Conservation (phyloP, 148 eudicot species). For the Fallopia convolvulus region DNA sequence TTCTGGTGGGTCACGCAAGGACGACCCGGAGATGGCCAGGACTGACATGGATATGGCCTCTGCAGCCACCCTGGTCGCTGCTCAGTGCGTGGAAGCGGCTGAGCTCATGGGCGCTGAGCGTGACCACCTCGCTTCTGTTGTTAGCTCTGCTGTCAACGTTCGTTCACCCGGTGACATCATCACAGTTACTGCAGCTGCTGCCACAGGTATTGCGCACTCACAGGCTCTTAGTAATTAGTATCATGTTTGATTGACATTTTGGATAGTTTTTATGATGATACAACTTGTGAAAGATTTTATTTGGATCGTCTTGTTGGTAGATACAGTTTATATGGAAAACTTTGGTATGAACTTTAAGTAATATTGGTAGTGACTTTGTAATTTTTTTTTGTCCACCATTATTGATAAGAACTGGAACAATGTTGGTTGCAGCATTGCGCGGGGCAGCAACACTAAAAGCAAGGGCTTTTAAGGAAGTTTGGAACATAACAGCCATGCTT, state of each 20-base stretch:
- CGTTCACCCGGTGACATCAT: constrained; percentile 67
- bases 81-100: constrained; percentile 84
- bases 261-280: not conserved
- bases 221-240: not conserved
- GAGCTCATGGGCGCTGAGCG: constrained; percentile 83
- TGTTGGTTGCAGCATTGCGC: constrained; percentile 46
- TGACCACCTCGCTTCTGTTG: constrained; percentile 57
- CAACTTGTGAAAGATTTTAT: not conserved
- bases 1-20: constrained; percentile 46
- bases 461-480: constrained; percentile 69
- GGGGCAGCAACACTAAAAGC: constrained; percentile 87
- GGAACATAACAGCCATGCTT: constrained; percentile 59
- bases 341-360: not conserved
- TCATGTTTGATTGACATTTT: not conserved
- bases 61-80: constrained; percentile 80
- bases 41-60: constrained; percentile 77
- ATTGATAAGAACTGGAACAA: not conserved
- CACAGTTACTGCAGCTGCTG: constrained; percentile 86
- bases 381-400: not conserved
- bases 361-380: not conserved
- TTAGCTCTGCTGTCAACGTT: constrained; percentile 81
- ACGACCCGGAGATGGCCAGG: constrained; percentile 47
- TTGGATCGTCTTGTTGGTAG: not conserved
- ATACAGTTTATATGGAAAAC: not conserved
- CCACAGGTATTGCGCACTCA: constrained; percentile 45